These are phyloP conservation scores for Fusarium succisae DNA, from an alignment of 2,329 filamentous ascomycete genomes.

Conservation along the genomic window DNA sequence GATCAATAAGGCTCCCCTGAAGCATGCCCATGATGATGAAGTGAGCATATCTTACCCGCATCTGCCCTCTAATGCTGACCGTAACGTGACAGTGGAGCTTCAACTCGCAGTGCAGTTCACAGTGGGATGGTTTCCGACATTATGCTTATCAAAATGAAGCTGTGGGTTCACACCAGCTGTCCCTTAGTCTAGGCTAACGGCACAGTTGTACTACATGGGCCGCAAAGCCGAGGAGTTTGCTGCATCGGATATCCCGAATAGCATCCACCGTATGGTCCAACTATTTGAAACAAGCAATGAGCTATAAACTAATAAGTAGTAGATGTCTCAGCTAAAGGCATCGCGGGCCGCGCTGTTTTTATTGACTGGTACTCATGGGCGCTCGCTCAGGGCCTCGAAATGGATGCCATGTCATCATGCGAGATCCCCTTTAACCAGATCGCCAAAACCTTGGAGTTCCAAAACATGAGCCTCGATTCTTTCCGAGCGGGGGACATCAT, in stretches of 20 bases:
- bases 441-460: conserved; percentile 8
- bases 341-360: conserved; percentile 25
- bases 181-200: background rate
- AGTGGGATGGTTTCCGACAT: conserved; percentile 40
- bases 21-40: conserved; percentile 41
- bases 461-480: conserved; percentile 5
- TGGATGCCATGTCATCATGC: conserved; percentile 29
- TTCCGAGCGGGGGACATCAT: conserved; percentile 29
- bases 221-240: conserved; percentile 34
- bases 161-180: background rate
- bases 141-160: conserved; percentile 39
- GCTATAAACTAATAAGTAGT: fast-evolving
- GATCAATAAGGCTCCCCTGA: conserved; percentile 39
- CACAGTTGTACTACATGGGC: conserved; percentile 40
- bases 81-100: conserved; percentile 12
- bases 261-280: conserved; percentile 29
- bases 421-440: conserved; percentile 30
- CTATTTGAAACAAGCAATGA: fast-evolving
- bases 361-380: conserved; percentile 37
- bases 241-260: conserved; percentile 23
- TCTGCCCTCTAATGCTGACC: background rate
- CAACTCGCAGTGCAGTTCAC: conserved; percentile 36
- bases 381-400: background rate
- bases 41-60: background rate
- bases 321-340: conserved; percentile 27